Percentiles rank a stretch among this genome's conserved stretches.
phyloP scores from a whole-genome alignment of 345 rosid genomes.

The Iberis pinnata region DNA sequence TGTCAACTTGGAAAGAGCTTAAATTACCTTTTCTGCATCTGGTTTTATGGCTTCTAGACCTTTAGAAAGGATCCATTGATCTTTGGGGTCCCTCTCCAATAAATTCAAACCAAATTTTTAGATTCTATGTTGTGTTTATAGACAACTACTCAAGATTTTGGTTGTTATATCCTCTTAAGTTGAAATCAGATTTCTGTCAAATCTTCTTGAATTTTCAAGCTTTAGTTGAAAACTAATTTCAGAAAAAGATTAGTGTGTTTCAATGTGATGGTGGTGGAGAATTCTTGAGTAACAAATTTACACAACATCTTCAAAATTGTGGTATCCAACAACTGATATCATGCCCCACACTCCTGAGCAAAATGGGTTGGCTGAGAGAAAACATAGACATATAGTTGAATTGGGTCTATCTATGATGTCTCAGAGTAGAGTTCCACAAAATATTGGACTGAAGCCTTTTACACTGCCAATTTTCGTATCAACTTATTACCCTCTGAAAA shows the following conservation, averaged over 20 bases:
- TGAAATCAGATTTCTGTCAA: neutral
- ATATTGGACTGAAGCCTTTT: too few species aligned
- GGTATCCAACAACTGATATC: too few species aligned
- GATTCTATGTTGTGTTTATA: neutral
- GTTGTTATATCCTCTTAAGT: neutral
- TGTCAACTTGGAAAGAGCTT: neutral
- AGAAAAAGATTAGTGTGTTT: rapidly evolving
- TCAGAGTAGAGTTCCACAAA: too few species aligned
- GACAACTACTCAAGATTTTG: neutral
- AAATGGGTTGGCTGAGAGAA: too few species aligned
- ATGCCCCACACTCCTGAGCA: too few species aligned
- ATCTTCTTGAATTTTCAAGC: neutral
- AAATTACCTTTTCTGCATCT: neutral
- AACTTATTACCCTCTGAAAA: too few species aligned
- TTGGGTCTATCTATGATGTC: too few species aligned
- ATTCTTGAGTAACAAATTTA: too few species aligned
- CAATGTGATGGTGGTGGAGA: too few species aligned
- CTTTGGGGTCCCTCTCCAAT: neutral
- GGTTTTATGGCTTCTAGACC: neutral
- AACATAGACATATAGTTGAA: too few species aligned
- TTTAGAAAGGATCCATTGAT: neutral
- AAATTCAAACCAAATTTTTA: neutral
- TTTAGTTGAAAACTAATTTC: neutral
- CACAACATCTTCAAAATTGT: too few species aligned
- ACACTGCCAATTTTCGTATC: too few species aligned